Evolutionary conservation across 129 eudicot genomes (phyloP).

Genomic region (Chrysanthemum lavandulifolium): DNA sequence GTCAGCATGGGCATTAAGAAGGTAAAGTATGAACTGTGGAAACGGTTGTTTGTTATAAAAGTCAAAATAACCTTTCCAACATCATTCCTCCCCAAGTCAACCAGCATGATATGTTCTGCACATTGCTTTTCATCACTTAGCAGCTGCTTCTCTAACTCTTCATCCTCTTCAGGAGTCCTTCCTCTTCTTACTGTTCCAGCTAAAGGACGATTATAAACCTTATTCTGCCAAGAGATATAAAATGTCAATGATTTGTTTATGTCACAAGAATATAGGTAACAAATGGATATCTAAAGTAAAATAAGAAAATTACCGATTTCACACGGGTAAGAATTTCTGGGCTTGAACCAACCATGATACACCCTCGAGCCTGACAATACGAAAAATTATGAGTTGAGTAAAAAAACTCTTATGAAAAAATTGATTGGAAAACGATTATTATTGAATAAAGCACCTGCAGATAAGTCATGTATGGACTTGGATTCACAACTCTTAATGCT

Average conservation of each 20-base stretch:
- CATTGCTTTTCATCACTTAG: constrained; percentile 65
- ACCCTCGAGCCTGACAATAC: constrained; percentile 73
- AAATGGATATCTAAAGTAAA: not conserved
- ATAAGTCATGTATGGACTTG: constrained; percentile 95
- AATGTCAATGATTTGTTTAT: not conserved
- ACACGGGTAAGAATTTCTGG: constrained; percentile 84
- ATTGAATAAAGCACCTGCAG: constrained; percentile 52
- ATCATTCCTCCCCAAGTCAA: constrained; percentile 80
- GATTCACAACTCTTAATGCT: constrained; percentile 89
- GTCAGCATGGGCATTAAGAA: constrained; percentile 9
- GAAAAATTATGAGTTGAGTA: constrained; percentile 16
- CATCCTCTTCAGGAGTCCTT: constrained; percentile 58
- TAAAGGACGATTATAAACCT: constrained; percentile 66
- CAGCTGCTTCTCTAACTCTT: constrained; percentile 40
- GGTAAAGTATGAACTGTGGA: constrained; percentile 3
- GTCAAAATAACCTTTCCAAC: constrained; percentile 69
- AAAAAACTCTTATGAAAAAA: constrained; percentile 6
- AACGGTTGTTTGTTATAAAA: not conserved
- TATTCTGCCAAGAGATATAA: constrained; percentile 44
- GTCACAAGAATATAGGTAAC: not conserved
- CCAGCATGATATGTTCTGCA: constrained; percentile 84
- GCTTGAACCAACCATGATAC: constrained; percentile 88
- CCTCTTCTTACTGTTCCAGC: constrained; percentile 91
- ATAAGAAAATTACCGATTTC: constrained; percentile 48
- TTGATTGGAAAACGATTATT: not conserved